These are phyloP conservation scores for Debaryomycetaceae sp. DNA, from an alignment of 1,139 yeast species.

Conservation along the genomic window DNA sequence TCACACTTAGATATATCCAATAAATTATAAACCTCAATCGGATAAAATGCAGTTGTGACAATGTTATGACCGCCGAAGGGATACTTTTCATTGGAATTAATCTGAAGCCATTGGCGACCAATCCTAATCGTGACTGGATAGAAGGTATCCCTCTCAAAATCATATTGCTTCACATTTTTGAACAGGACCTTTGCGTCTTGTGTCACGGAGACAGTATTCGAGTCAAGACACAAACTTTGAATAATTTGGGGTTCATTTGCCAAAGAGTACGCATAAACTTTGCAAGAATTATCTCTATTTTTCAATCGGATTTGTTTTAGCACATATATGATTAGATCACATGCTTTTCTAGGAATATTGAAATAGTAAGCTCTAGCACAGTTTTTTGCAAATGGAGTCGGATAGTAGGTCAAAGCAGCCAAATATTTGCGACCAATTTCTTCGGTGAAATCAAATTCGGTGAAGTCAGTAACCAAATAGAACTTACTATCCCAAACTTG, in stretches of 20 bases:
- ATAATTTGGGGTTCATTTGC: conserved; percentile 49
- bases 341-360: conserved; percentile 52
- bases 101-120: conserved; percentile 68
- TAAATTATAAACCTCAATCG: conserved; percentile 53
- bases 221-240: conserved; percentile 48
- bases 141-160: conserved; percentile 24
- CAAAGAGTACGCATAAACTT: conserved; percentile 37
- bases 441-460: conserved; percentile 45
- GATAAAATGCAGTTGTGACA: conserved; percentile 34
- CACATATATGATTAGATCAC: conserved; percentile 29
- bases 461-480: conserved; percentile 64
- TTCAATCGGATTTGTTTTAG: conserved; percentile 16
- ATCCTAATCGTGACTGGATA: conserved; percentile 59
- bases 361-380: conserved; percentile 57
- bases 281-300: conserved; percentile 16
- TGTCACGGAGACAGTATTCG: conserved; percentile 32
- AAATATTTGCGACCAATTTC: conserved; percentile 27
- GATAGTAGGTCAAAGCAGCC: conserved; percentile 37
- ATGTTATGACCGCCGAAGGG: conserved; percentile 19
- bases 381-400: conserved; percentile 50
- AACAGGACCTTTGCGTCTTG: conserved; percentile 63
- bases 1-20: conserved; percentile 52
- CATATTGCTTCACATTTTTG: conserved; percentile 53
- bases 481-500: conserved; percentile 74
- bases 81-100: conserved; percentile 36